Base-by-base conservation (phyloP, 768 basidiomycete genomes). In the Lentinula boryana region DNA sequence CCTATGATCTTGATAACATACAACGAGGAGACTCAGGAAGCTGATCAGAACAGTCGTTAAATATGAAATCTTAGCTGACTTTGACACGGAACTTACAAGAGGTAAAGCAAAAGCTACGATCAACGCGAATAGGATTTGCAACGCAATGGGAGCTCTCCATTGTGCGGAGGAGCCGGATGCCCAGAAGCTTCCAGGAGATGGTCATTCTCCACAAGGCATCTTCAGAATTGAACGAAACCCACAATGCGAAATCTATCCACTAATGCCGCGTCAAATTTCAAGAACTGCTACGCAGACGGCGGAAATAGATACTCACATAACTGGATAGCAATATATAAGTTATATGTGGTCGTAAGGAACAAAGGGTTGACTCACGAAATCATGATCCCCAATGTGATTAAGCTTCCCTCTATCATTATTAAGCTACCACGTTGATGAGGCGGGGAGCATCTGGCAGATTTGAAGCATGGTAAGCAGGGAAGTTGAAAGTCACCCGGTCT, bases 161-260 rank as follows among this genome's bases (percentile, higher is more conserved):
- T 84, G 82, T 0, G 80, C 79, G 27, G 82, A 81, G 4, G 80
- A 80, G 8, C 67, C 73, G 43, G 72, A 73, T 5, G 75, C 75
- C 80, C 78, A 86, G 69, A 79, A 84, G 33, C 82, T 84, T 58
- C 15, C 15, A 32, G 9, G 8, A 12, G 4, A 10, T 43, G n/a
- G 15, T 50, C 10, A 33, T 2, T 35, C 16, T 48, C 36, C 10
- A 32, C n/a, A 15, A 48, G 18, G n/a, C 10, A 4, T 10, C 13
- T 9, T 38, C 10, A 27, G n/a, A 9, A 33, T 44, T 36, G n/a
- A 50, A n/a, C 31, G n/a, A 56, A 7, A 69, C 78, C 35, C 69
- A 84, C 81, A 85, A 70, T 21, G 82, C 84, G 57, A 87, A 84
- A 65, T 85, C 84, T 63, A 86, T 74, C 86, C 86, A 86, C 81